Evolutionary conservation across 768 basidiomycete genomes (phyloP).

Genomic region (Tubosaeta brunneosetosa): DNA sequence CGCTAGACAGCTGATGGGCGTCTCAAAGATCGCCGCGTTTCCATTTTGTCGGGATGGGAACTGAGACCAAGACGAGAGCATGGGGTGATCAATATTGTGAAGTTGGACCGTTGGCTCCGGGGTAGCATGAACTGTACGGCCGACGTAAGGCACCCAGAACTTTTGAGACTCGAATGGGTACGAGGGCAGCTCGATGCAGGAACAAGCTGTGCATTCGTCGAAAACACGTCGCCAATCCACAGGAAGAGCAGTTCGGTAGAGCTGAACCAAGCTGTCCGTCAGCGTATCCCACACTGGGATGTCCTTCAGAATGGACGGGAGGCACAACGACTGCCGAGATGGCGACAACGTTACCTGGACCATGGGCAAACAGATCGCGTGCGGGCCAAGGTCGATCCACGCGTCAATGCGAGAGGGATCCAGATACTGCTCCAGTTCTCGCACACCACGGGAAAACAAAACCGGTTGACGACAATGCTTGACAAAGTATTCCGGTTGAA

Average conservation of each 20-base stretch:
- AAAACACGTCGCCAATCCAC: conserved; percentile 58
- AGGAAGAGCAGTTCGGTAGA: conserved; percentile 41
- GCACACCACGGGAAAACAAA: conserved; percentile 46
- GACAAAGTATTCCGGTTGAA: conserved; percentile 49
- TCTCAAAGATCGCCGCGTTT: conserved; percentile 48
- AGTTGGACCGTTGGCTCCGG: conserved; percentile 1
- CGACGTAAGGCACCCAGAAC: conserved; percentile 54
- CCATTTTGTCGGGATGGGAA: conserved; percentile 33
- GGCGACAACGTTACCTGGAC: conserved; percentile 33
- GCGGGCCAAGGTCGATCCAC: conserved; percentile 70
- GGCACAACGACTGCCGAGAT: conserved; percentile 34
- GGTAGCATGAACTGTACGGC: conserved; percentile 8
- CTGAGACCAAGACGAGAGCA: conserved; percentile 41
- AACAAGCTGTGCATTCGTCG: conserved; percentile 36
- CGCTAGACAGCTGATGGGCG: conserved; percentile 42
- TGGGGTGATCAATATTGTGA: conserved; percentile 27
- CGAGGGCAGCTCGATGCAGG: conserved; percentile 51
- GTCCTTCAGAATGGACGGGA: conserved; percentile 49
- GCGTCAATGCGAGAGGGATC: conserved; percentile 32
- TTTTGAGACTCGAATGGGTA: conserved; percentile 57
- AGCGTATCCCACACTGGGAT: conserved; percentile 44
- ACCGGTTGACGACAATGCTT: conserved; percentile 59
- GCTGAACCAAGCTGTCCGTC: conserved; percentile 39
- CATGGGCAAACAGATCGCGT: conserved; percentile 54
- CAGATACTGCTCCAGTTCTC: conserved; percentile 31